These are phyloP conservation scores for Pythium coloratum DNA, from an alignment of 352 stramenopile species.

Conservation along the genomic window DNA sequence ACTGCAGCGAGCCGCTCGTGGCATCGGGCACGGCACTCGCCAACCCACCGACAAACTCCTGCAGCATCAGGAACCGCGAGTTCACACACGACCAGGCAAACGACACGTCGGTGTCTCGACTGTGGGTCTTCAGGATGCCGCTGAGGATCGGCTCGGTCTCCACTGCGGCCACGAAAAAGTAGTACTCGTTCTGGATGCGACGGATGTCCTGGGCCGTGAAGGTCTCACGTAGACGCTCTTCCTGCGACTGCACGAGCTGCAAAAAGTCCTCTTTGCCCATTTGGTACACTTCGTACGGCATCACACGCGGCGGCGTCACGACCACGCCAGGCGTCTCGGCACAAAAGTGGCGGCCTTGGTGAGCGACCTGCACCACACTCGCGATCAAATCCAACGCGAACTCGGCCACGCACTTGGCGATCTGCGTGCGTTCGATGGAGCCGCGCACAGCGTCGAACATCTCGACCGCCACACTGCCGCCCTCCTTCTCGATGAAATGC, in stretches of 20 bases:
- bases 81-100: slow-evolving; percentile 67
- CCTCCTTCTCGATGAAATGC: slow-evolving; percentile 66
- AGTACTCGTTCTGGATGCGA: slow-evolving; percentile 46
- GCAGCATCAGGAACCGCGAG: slow-evolving; percentile 46
- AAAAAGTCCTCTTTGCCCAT: slow-evolving; percentile 56
- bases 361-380: slow-evolving; percentile 38
- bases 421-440: slow-evolving; percentile 44
- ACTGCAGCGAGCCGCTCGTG: slow-evolving; percentile 31
- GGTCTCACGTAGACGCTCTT: slow-evolving; percentile 42
- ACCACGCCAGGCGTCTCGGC: slow-evolving; percentile 38
- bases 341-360: slow-evolving; percentile 53
- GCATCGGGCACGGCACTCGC: slow-evolving; percentile 42
- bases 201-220: slow-evolving; percentile 46
- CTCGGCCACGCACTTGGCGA: slow-evolving; percentile 49
- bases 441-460: slow-evolving; percentile 49
- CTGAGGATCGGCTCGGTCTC: slow-evolving; percentile 50
- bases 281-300: slow-evolving; percentile 50
- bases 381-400: slow-evolving; percentile 50
- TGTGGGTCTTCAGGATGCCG: slow-evolving; percentile 56
- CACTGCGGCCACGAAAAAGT: slow-evolving; percentile 46
- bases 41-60: slow-evolving; percentile 58
- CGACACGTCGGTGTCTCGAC: slow-evolving; percentile 53
- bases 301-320: slow-evolving; percentile 44
- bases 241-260: slow-evolving; percentile 41
- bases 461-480: slow-evolving; percentile 48